A percentile compares a stretch with the other conserved stretches of the same genome.
Conservation (phyloP, 208 protist genomes). For the Wallacemonas sp. region DNA sequence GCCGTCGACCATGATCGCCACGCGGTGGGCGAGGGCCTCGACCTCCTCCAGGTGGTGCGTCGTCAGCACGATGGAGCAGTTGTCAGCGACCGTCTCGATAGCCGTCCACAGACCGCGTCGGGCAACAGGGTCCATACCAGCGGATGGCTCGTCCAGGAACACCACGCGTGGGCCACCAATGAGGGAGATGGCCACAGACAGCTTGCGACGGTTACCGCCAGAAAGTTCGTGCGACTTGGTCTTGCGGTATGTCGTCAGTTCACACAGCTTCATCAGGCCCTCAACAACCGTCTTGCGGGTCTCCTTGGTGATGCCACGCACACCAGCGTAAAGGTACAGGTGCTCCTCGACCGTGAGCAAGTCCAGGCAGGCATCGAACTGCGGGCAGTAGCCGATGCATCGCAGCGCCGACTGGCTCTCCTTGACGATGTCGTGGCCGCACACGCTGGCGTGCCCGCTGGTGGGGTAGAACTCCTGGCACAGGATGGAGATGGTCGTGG, state of each 20-base stretch:
- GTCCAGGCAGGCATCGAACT: slow-evolving; percentile 91
- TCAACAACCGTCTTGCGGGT: slow-evolving; percentile 25
- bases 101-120: slow-evolving; percentile 78
- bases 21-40: slow-evolving; percentile 78
- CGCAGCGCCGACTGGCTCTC: slow-evolving; percentile 36
- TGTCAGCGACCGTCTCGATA: slow-evolving; percentile 55
- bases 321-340: slow-evolving; percentile 74
- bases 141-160: slow-evolving; percentile 88
- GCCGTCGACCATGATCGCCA: slow-evolving; percentile 91
- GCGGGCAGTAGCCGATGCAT: slow-evolving; percentile 92
- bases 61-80: slow-evolving; percentile 86
- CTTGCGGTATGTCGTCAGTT: slow-evolving; percentile 38
- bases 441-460: slow-evolving; percentile 49
- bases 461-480: slow-evolving; percentile 72
- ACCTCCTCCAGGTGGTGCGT: slow-evolving; percentile 94
- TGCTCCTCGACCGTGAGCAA: slow-evolving; percentile 92
- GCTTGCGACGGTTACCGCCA: slow-evolving; percentile 89
- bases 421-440: slow-evolving; percentile 46
- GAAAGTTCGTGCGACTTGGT: slow-evolving; percentile 39
- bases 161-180: slow-evolving; percentile 76
- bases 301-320: slow-evolving; percentile 43
- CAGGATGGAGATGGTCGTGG: slow-evolving; percentile 81
- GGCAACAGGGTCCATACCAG: slow-evolving; percentile 87
- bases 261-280: slow-evolving; percentile 40
- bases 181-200: slow-evolving; percentile 77